These are phyloP conservation scores for Sabuloglossum arenarium DNA, from an alignment of 495 filamentous ascomycete genomes.

Conservation along the genomic window DNA sequence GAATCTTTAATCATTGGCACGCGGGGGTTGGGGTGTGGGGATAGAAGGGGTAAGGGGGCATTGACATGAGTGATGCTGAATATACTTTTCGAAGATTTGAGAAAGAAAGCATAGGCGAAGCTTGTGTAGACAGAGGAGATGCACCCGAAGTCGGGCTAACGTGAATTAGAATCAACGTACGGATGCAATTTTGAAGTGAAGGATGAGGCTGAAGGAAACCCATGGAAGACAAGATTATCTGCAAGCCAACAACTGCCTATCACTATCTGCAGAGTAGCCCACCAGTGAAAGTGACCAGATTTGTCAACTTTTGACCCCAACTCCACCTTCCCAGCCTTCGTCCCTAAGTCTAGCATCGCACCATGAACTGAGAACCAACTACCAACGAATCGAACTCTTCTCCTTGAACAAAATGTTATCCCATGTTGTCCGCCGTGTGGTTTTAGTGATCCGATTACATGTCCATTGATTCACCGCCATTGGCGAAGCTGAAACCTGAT, in stretches of 20 bases:
- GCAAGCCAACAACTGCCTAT: conserved; percentile 1
- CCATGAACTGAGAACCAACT: neutral
- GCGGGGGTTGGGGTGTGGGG: conserved; percentile 9
- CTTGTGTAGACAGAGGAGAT: conserved; percentile 6
- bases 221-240: neutral
- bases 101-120: conserved; percentile 2
- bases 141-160: conserved; percentile 8
- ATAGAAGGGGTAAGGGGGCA: conserved; percentile 9
- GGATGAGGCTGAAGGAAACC: neutral
- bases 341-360: neutral
- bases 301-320: neutral
- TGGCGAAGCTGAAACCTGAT: conserved; percentile 80
- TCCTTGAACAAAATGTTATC: neutral
- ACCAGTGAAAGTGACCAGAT: neutral
- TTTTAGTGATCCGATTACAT: conserved; percentile 45
- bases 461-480: conserved; percentile 89
- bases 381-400: neutral
- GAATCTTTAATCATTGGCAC: conserved; percentile 32
- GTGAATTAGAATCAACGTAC: conserved; percentile 9
- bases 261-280: neutral
- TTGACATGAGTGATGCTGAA: neutral
- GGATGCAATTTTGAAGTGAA: neutral
- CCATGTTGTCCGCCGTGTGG: neutral
- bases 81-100: neutral
- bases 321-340: neutral